phyloP scores from a whole-genome alignment of 2,329 filamentous ascomycete species.

The Helminthosporium solani region DNA sequence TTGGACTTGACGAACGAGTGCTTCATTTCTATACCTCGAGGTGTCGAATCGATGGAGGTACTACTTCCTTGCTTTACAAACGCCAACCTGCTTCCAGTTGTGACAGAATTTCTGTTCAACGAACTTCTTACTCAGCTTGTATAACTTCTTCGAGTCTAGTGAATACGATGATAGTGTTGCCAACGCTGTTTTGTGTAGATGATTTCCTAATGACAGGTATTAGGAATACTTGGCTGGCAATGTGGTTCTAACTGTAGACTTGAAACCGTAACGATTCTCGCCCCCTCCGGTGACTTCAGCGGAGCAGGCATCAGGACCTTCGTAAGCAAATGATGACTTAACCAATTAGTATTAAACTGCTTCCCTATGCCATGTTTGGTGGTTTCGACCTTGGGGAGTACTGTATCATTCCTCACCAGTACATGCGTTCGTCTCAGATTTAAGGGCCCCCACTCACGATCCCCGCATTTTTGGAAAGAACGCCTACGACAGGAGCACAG shows the following conservation, averaged over 20 bases:
- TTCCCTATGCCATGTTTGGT: conserved; percentile 45
- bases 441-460: conserved; percentile 20
- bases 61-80: too few species aligned
- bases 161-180: conserved; percentile 12
- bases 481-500: conserved; percentile 33
- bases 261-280: conserved; percentile 12
- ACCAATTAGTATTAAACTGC: conserved; percentile 49
- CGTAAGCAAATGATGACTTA: conserved; percentile 48
- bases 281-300: conserved; percentile 14
- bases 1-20: too few species aligned
- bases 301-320: conserved; percentile 42
- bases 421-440: not conserved
- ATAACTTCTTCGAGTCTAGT: conserved; percentile 16
- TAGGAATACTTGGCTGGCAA: too few species aligned
- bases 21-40: too few species aligned
- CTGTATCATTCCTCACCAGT: conserved; percentile 3
- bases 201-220: too few species aligned
- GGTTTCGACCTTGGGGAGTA: conserved; percentile 21
- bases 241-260: too few species aligned
- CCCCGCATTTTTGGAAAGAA: conserved; percentile 46
- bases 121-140: conserved; percentile 23
- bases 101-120: conserved; percentile 12
- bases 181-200: conserved; percentile 16
- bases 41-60: too few species aligned
- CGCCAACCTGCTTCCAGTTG: too few species aligned